Base-by-base conservation (phyloP, 176 grass and related monocot genomes). In the Pharus latifolius region DNA sequence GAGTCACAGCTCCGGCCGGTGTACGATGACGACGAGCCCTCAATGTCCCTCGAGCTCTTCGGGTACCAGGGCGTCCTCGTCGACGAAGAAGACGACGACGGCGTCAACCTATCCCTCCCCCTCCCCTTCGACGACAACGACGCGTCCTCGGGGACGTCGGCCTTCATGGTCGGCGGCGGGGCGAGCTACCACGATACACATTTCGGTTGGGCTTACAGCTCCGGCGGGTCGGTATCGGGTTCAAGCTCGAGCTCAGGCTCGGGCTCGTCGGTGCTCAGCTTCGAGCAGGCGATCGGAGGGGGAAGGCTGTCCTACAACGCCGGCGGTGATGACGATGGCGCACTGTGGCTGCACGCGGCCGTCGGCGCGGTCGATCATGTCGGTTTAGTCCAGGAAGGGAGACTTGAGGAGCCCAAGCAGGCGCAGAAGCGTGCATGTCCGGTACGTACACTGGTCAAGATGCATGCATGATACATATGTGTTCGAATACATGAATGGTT, bases 191-290 rank as follows among this genome's bases (percentile, higher is more conserved):
- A 80, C 67, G 47, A 69, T 76, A 80, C 78, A 10, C 43, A 60
- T 17, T 57, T 56, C 19, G 67, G 64, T 65, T 91, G 68, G 65
- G 66, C 55, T 1, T 51, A 49, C 32, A 34, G 17, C 3, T 74
- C 52, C 4, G 67, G 63, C 2, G 47, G 53, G 1, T 74, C 83
- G 0, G 59, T n/a, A n/a, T n/a, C n/a, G n/a, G n/a, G n/a, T n/a
- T n/a, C n/a, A n/a, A n/a, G 64, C 17, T 40, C 80, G 56, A 85
- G 72, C 62, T 67, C 85, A 43, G 82, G 77, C 82, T 90, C 93
- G 5, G 87, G 73, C 80, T 84, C 94, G 40, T 98, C 89, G 44
- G 84, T 98, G 41, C 89, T 98, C 69, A 88, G 89, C 71, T 98
- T 98, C 17, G 94, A 98, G 69, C 78, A 85, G 57, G 49, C 57